These are phyloP conservation scores for Globisporangium irregulare DNA, from an alignment of 352 stramenopile species.

Conservation along the genomic window DNA sequence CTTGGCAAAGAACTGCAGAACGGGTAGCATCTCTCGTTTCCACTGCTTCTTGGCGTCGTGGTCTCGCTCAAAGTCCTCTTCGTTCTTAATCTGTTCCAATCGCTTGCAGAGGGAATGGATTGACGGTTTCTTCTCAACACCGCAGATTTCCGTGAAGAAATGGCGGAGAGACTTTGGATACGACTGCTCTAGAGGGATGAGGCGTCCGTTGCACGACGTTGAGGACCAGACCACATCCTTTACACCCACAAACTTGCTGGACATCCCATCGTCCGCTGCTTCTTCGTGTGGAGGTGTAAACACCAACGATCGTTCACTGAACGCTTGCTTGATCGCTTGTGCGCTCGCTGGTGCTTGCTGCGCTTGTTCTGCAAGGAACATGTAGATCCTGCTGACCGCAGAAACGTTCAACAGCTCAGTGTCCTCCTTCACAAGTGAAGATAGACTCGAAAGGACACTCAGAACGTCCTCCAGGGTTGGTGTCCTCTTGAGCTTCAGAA, in stretches of 20 bases:
- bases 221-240: slow-evolving; percentile 47
- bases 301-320: slow-evolving; percentile 26
- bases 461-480: slow-evolving; percentile 44
- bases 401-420: slow-evolving; percentile 17
- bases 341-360: background rate
- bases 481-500: slow-evolving; percentile 44
- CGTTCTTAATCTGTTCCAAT: slow-evolving; percentile 16
- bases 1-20: slow-evolving; percentile 41
- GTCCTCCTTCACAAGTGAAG: slow-evolving; percentile 18
- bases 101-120: slow-evolving; percentile 40
- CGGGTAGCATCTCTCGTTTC: slow-evolving; percentile 36
- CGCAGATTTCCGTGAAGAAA: slow-evolving; percentile 69
- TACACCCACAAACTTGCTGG: slow-evolving; percentile 21
- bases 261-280: background rate
- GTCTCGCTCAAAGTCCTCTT: background rate
- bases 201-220: slow-evolving; percentile 24
- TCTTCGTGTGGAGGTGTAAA: slow-evolving; percentile 15
- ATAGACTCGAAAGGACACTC: slow-evolving; percentile 29
- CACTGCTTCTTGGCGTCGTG: slow-evolving; percentile 22
- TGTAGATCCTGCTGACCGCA: slow-evolving; percentile 33
- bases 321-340: slow-evolving; percentile 25
- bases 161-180: slow-evolving; percentile 48
- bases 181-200: slow-evolving; percentile 40
- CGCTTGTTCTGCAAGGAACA: slow-evolving; percentile 37
- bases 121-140: slow-evolving; percentile 60